Percentiles rank a stretch among this genome's conserved stretches.
Conservation (phyloP, 768 basidiomycete species). For the Amanita phalloides region DNA sequence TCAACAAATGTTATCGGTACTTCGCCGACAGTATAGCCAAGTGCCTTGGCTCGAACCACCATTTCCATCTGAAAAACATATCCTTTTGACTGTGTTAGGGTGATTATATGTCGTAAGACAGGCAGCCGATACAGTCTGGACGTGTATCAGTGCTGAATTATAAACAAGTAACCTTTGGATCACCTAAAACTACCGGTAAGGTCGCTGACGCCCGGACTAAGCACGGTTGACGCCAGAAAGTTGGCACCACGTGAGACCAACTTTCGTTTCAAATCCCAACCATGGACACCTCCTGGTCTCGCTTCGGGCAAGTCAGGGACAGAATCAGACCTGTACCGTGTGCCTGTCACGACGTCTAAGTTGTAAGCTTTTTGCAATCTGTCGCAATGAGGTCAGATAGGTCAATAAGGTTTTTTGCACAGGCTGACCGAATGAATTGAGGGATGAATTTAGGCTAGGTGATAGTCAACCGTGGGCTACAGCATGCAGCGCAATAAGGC, state of each 20-base stretch:
- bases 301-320: constrained; percentile 47
- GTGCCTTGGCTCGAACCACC: constrained; percentile 81
- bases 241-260: constrained; percentile 84
- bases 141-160: background rate
- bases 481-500: background rate
- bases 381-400: background rate
- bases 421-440: constrained; percentile 67
- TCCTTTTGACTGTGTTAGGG: constrained; percentile 75
- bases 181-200: constrained; percentile 86
- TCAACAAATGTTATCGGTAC: constrained; percentile 94
- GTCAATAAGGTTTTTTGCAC: background rate
- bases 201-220: constrained; percentile 82
- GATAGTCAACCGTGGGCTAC: background rate
- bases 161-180: constrained; percentile 12
- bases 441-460: constrained; percentile 88
- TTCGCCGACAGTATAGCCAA: constrained; percentile 83
- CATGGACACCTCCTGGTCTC: constrained; percentile 76
- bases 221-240: constrained; percentile 77
- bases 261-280: constrained; percentile 89
- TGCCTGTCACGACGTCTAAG: constrained; percentile 89
- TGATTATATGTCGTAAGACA: constrained; percentile 76
- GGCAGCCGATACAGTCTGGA: constrained; percentile 63
- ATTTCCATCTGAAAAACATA: constrained; percentile 99
- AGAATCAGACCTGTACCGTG: constrained; percentile 64
- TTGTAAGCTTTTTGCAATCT: constrained; percentile 81